Evolutionary conservation across 1,284 basidiomycete species (phyloP).

Genomic region (Athelia sp.): DNA sequence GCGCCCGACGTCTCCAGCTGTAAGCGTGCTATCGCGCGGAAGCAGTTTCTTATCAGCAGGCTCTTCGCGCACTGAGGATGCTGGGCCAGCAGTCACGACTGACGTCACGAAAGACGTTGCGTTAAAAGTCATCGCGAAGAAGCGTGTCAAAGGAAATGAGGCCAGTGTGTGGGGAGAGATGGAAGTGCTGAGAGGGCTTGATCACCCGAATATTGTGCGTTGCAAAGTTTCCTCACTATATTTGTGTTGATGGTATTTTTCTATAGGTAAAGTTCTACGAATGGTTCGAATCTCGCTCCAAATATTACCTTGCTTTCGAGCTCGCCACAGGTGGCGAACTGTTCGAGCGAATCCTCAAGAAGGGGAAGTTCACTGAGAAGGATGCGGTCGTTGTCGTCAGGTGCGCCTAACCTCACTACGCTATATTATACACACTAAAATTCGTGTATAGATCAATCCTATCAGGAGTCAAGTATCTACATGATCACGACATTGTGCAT

Average conservation of each 20-base stretch:
- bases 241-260: neutral
- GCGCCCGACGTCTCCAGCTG: slow-evolving; percentile 16
- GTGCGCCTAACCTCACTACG: slow-evolving; percentile 32
- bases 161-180: slow-evolving; percentile 86
- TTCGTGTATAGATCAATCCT: slow-evolving; percentile 57
- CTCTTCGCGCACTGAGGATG: slow-evolving; percentile 11
- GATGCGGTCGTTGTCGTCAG: slow-evolving; percentile 75
- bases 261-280: slow-evolving; percentile 85
- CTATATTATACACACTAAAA: neutral
- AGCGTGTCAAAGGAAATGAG: slow-evolving; percentile 87
- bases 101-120: slow-evolving; percentile 69
- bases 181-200: slow-evolving; percentile 80
- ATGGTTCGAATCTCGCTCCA: slow-evolving; percentile 88
- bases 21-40: slow-evolving; percentile 11
- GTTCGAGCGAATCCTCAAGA: slow-evolving; percentile 78
- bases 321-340: slow-evolving; percentile 88
- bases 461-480: slow-evolving; percentile 77
- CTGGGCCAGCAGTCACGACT: slow-evolving; percentile 12
- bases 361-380: slow-evolving; percentile 86
- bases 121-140: slow-evolving; percentile 86
- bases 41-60: slow-evolving; percentile 12
- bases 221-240: slow-evolving; percentile 1
- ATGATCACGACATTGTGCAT: slow-evolving; percentile 87
- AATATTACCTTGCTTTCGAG: slow-evolving; percentile 91
- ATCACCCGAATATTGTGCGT: slow-evolving; percentile 86